phyloP scores from a whole-genome alignment of 1,284 basidiomycete species.

The Cryptococcus jaspeensis region DNA sequence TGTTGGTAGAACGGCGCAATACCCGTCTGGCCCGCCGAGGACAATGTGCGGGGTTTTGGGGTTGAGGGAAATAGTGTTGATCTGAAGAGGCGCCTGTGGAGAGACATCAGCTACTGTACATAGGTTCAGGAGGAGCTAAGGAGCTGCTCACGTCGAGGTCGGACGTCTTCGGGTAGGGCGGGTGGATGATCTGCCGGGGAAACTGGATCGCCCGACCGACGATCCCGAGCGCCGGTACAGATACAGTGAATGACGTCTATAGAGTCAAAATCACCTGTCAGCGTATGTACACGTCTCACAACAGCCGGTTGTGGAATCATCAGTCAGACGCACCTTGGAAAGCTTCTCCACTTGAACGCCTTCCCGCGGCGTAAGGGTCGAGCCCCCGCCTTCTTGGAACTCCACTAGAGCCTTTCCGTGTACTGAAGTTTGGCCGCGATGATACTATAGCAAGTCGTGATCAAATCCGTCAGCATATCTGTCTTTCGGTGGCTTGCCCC shows the following conservation, averaged over 20 bases:
- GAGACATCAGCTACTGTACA: neutral
- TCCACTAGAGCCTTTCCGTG: conserved; percentile 44
- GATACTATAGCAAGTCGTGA: conserved; percentile 30
- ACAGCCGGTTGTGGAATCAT: neutral
- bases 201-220: conserved; percentile 31
- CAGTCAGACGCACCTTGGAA: conserved; percentile 32
- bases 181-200: conserved; percentile 41
- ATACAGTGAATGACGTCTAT: conserved; percentile 38
- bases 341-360: conserved; percentile 35
- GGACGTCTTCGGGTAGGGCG: conserved; percentile 34
- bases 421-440: conserved; percentile 32
- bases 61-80: conserved; percentile 47
- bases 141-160: conserved; percentile 30
- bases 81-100: conserved; percentile 36
- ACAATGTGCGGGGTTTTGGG: conserved; percentile 36
- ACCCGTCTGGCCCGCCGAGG: conserved; percentile 51
- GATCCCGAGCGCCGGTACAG: conserved; percentile 31
- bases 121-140: neutral
- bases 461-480: too few relatives aligned
- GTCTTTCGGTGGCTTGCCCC: too few relatives aligned
- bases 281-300: neutral
- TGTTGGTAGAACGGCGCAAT: conserved; percentile 39
- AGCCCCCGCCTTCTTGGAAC: conserved; percentile 30
- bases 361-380: conserved; percentile 23
- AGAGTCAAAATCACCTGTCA: neutral